Percentiles rank a stretch among this genome's conserved stretches.
phyloP scores from a whole-genome alignment of 2,329 filamentous ascomycete species.

The Conoideocrella luteorostrata region DNA sequence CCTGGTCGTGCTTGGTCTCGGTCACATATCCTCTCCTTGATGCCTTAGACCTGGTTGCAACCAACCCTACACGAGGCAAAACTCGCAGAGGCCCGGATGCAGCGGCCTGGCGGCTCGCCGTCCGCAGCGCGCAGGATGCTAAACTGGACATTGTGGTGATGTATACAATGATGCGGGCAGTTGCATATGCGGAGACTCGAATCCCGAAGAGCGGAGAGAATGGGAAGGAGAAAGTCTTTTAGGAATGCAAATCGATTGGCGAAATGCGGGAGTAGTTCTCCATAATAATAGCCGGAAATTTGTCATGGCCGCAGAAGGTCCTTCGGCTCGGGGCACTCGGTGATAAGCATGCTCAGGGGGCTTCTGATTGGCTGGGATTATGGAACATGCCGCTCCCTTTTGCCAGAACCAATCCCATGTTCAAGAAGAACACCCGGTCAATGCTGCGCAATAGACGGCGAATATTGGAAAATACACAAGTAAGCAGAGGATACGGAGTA shows the following conservation, averaged over 20 bases:
- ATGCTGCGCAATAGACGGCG: too few relatives aligned
- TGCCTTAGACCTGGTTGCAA: constrained; percentile 16
- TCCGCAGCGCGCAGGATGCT: constrained; percentile 65
- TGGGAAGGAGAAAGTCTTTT: constrained; percentile 10
- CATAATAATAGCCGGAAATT: constrained; percentile 26
- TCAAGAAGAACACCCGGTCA: too few relatives aligned
- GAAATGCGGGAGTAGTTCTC: constrained; percentile 4
- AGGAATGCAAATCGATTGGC: constrained; percentile 2
- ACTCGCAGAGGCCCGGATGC: constrained; percentile 20
- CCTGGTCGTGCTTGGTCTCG: constrained; percentile 70
- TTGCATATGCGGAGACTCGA: constrained; percentile 12
- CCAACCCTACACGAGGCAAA: constrained; percentile 22
- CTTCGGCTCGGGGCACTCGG: constrained; percentile 30
- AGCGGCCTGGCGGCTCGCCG: constrained; percentile 58
- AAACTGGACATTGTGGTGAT: constrained; percentile 51
- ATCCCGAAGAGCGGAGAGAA: constrained; percentile 13
- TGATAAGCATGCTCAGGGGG: constrained; percentile 22
- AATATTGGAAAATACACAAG: too few relatives aligned
- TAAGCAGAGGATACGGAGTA: neutral
- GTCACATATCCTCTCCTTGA: constrained; percentile 69
- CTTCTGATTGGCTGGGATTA: constrained; percentile 24
- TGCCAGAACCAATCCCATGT: neutral
- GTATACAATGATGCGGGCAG: constrained; percentile 17
- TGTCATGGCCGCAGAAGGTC: constrained; percentile 22
- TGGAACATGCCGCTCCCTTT: neutral